phyloP scores from a whole-genome alignment of 1,139 yeast genomes.

The Geotrichum aggregatum region DNA sequence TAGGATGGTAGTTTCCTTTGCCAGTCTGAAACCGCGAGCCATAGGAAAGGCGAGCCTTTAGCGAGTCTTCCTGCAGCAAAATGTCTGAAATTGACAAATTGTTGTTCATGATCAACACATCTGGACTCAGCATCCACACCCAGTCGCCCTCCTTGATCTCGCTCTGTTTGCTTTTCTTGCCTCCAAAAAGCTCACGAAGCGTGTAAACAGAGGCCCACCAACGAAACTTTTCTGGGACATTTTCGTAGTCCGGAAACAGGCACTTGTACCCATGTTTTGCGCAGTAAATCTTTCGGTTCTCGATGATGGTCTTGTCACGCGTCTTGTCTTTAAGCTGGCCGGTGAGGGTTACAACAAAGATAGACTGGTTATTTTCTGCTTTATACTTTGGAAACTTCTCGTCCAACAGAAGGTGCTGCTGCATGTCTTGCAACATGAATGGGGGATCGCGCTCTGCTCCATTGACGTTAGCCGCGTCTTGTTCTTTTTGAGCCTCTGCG shows the following conservation, averaged over 20 bases:
- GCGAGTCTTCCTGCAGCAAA: conserved; percentile 10
- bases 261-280: conserved; percentile 12
- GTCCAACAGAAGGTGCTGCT: background rate
- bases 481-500: background rate
- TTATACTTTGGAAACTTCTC: background rate
- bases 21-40: conserved; percentile 9
- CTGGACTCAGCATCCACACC: conserved; percentile 12
- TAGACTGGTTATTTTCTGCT: background rate
- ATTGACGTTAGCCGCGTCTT: conserved; percentile 6
- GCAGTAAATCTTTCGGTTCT: conserved; percentile 15
- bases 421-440: conserved; percentile 5
- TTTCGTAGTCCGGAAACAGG: conserved; percentile 13
- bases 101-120: conserved; percentile 9
- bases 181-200: background rate
- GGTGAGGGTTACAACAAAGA: background rate
- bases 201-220: background rate
- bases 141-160: conserved; percentile 11
- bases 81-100: background rate
- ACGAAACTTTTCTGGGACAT: background rate
- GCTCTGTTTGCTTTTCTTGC: background rate
- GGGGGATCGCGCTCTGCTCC: conserved; percentile 7
- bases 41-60: conserved; percentile 10
- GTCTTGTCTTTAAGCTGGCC: background rate
- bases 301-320: background rate
- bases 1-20: conserved; percentile 12